Evolutionary conservation across 73 alveolate genomes (phyloP), one percentile per base, ranked within the genome.

Genomic region (Paraurostyla sp.): DNA sequence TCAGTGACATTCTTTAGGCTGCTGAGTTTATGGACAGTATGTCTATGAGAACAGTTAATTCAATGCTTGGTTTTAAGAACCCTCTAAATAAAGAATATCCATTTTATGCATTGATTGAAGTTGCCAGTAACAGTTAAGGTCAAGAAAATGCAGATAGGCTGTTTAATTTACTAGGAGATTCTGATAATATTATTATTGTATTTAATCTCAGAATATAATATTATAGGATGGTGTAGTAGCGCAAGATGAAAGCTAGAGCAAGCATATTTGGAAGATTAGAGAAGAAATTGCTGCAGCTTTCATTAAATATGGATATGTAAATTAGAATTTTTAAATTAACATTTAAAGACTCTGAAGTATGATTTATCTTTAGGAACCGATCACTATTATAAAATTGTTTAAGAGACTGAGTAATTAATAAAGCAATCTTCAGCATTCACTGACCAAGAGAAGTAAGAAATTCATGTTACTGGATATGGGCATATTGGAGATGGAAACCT

Each of bases 401-500:
- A 87, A 30, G 92, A 94, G 45, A 76, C 83, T 0, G 29, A 87
- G 1, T 90, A 15, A 36, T 30, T 71, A 27, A 41, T 91, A 29
- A 54, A 52, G 0, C 57, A 33, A 3, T 7, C 50, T 2, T 69
- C 29, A 23, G 38, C 83, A 18, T 36, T 62, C 49, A 36, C 92
- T 13, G 92, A 80, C 25, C 16, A 9, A 30, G 84, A 83, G 43
- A 68, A 57, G 80, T 3, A 38, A 46, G 35, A 80, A 4, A 71
- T 91, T 52, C 30, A 69, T 54, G 90, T 87, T 0, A 86, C 91
- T 0, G 98, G 98, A 38, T 94, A 89, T 50, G 98, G 98, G 20
- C 98, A 94, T 54, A 75, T 94, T 25, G 96, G 98, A 6, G 98
- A 94, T 80, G 98, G 96, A 4, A 94, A 94, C 49, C 76, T 94